Conservation (phyloP, 768 basidiomycete genomes). For the Amanita phalloides region DNA sequence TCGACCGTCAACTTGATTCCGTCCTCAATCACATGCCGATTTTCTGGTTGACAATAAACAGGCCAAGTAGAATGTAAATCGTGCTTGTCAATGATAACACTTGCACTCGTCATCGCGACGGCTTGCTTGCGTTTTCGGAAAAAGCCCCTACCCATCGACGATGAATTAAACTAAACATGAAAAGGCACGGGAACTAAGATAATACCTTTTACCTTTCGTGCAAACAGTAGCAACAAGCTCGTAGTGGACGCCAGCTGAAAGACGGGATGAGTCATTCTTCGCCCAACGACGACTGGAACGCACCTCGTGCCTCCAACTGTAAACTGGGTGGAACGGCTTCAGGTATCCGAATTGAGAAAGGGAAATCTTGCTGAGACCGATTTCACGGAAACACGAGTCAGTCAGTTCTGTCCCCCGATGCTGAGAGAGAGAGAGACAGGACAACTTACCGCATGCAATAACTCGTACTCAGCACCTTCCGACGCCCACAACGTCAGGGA, state of each 20-base stretch:
- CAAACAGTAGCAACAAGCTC: slow-evolving; percentile 85
- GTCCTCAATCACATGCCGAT: slow-evolving; percentile 53
- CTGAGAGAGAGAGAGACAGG: not conserved
- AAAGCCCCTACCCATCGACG: slow-evolving; percentile 48
- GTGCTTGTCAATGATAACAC: slow-evolving; percentile 85
- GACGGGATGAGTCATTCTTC: not conserved
- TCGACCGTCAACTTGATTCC: slow-evolving; percentile 69
- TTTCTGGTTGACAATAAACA: slow-evolving; percentile 71
- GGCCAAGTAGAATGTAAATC: slow-evolving; percentile 93
- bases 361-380: slow-evolving; percentile 63
- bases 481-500: slow-evolving; percentile 81
- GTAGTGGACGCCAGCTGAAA: slow-evolving; percentile 72
- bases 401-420: not conserved
- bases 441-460: slow-evolving; percentile 52
- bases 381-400: not conserved
- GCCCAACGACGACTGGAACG: slow-evolving; percentile 9
- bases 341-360: slow-evolving; percentile 85
- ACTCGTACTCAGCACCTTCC: slow-evolving; percentile 45
- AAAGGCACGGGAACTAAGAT: not conserved
- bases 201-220: slow-evolving; percentile 73
- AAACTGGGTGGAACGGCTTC: slow-evolving; percentile 86
- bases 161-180: not conserved
- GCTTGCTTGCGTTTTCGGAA: slow-evolving; percentile 71
- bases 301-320: slow-evolving; percentile 67
- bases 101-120: slow-evolving; percentile 53